Evolutionary conservation across 495 filamentous ascomycete species (phyloP).

Genomic region (Podospora fimiseda): DNA sequence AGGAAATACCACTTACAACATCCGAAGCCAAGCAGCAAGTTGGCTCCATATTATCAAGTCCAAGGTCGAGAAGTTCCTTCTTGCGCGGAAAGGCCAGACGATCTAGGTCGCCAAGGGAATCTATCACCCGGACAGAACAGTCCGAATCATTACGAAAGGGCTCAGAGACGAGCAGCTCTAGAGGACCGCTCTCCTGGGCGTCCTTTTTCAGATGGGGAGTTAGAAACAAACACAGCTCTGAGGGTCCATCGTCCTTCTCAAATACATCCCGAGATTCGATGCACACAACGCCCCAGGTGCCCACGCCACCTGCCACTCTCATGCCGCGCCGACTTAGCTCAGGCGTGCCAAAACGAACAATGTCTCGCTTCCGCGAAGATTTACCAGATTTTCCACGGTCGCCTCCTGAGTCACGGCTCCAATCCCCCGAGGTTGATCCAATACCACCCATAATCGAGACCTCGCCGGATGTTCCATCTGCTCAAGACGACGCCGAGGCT

Average conservation of each 20-base stretch:
- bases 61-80: constrained; percentile 25
- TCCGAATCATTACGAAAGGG: constrained; percentile 26
- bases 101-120: constrained; percentile 33
- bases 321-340: constrained; percentile 34
- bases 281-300: constrained; percentile 27
- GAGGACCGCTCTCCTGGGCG: constrained; percentile 48
- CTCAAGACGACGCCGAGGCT: constrained; percentile 23
- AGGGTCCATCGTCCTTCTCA: constrained; percentile 59
- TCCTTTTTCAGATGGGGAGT: constrained; percentile 67
- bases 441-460: constrained; percentile 21
- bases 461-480: constrained; percentile 11
- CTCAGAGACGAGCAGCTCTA: constrained; percentile 40
- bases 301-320: constrained; percentile 25
- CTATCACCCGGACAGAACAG: constrained; percentile 29
- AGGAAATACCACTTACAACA: constrained; percentile 3
- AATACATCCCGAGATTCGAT: constrained; percentile 82
- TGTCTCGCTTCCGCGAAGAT: constrained; percentile 91
- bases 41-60: constrained; percentile 12
- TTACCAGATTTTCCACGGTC: constrained; percentile 78
- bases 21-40: constrained; percentile 6
- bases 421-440: constrained; percentile 59
- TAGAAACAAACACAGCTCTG: constrained; percentile 53
- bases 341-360: constrained; percentile 60
- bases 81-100: constrained; percentile 33
- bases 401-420: constrained; percentile 71